Evolutionary conservation across 2,329 filamentous ascomycete genomes (phyloP).

Genomic region (Xylaria digitata): DNA sequence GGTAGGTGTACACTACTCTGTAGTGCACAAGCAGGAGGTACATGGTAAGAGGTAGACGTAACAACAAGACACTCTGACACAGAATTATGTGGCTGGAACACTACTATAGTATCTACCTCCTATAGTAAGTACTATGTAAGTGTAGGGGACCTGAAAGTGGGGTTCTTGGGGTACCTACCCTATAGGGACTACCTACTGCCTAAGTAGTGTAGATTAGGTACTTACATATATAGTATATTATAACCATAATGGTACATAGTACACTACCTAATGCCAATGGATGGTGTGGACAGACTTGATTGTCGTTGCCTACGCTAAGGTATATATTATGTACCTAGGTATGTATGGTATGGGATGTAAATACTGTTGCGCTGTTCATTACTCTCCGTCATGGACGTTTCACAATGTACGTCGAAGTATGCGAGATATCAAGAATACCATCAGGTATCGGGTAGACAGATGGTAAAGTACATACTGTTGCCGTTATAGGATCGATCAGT

Average conservation of each 20-base stretch:
- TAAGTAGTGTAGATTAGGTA: no score
- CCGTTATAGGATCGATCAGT: neutral
- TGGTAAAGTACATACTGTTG: neutral
- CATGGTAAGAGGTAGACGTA: no score
- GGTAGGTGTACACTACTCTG: no score
- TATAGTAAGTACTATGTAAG: neutral
- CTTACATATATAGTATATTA: no score
- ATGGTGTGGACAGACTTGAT: no score
- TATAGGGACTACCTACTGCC: constrained; percentile 9
- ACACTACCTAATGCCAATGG: no score
- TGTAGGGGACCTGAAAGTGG: constrained; percentile 16
- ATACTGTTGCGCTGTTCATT: neutral
- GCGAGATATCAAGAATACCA: neutral
- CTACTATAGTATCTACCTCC: neutral
- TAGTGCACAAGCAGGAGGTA: no score
- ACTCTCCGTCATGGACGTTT: no score
- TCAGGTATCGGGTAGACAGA: neutral
- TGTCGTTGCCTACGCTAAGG: neutral
- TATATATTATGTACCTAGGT: neutral
- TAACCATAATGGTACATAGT: no score
- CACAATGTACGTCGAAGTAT: neutral
- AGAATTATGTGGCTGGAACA: no score
- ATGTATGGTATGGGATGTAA: neutral
- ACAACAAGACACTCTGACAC: no score
- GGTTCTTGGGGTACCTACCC: constrained; percentile 17